A percentile compares a stretch with the other conserved stretches of the same genome.
Conservation (phyloP, 345 rosid species). For the Eucalyptus curtisii region DNA sequence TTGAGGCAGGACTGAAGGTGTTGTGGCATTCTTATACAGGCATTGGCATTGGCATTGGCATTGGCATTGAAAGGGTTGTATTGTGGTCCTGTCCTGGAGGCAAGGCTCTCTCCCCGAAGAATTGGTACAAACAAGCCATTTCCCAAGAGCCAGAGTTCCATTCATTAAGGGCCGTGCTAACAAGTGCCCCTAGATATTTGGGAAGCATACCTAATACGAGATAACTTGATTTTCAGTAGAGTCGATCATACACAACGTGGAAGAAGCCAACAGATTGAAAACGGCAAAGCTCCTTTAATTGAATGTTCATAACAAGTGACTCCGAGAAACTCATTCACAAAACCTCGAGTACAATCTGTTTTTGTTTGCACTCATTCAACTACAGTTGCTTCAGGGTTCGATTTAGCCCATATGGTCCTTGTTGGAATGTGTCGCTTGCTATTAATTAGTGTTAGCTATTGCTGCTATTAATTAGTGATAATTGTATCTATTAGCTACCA, state of each 20-base stretch:
- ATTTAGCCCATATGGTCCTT: neutral
- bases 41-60: neutral
- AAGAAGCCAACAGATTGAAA: neutral
- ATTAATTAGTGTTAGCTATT: too few relatives aligned
- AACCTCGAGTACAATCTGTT: neutral
- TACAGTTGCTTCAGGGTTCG: neutral
- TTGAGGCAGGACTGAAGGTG: neutral
- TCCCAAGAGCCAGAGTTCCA: neutral
- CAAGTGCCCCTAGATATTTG: neutral
- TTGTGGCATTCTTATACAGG: neutral
- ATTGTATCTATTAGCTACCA: too few relatives aligned
- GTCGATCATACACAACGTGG: neutral
- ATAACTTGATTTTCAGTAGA: neutral
- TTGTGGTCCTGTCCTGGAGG: neutral
- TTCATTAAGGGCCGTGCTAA: neutral
- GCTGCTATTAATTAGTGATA: too few relatives aligned
- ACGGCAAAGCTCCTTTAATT: neutral
- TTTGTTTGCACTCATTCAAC: neutral
- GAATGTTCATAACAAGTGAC: neutral
- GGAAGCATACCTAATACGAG: neutral
- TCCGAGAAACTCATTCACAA: neutral
- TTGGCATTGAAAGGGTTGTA: neutral
- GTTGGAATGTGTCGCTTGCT: too few relatives aligned
- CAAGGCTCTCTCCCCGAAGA: neutral
- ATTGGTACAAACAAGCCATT: neutral